These are phyloP conservation scores for Physaria fendleri DNA, from an alignment of 345 rosid species.

Conservation along the genomic window DNA sequence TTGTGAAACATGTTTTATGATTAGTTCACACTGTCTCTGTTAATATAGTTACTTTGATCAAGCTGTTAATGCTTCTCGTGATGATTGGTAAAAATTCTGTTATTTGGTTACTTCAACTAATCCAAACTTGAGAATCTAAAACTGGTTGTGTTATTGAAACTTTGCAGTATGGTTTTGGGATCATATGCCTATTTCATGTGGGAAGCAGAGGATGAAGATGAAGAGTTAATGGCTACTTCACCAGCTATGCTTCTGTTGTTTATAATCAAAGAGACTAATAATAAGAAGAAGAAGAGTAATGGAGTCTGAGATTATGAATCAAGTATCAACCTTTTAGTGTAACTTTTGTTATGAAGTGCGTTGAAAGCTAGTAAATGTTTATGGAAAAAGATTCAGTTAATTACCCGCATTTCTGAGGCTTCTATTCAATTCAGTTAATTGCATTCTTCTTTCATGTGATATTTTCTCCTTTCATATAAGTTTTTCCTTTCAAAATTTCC, in stretches of 20 bases:
- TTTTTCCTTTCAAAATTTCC: too few species aligned
- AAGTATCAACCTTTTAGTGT: background rate
- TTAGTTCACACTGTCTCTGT: background rate
- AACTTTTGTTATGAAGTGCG: too few species aligned
- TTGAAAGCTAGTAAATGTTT: too few species aligned
- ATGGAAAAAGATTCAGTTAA: too few species aligned
- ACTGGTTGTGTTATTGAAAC: background rate
- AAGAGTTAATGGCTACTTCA: background rate
- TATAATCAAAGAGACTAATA: slow-evolving; percentile 10
- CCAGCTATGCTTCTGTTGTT: slow-evolving; percentile 35
- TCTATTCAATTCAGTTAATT: too few species aligned
- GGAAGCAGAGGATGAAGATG: slow-evolving; percentile 67
- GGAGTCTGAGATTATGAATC: background rate
- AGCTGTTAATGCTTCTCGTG: slow-evolving; percentile 60
- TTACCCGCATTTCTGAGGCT: too few species aligned
- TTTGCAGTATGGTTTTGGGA: slow-evolving; percentile 65
- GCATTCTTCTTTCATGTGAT: too few species aligned
- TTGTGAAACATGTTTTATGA: background rate
- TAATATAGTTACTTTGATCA: slow-evolving; percentile 70
- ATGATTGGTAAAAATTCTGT: slow-evolving; percentile 42
- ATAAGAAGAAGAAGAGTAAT: background rate
- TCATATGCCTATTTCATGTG: slow-evolving; percentile 87
- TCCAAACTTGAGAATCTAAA: background rate
- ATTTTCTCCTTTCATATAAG: too few species aligned
- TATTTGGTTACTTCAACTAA: background rate